Evolutionary conservation across 2,329 filamentous ascomycete genomes (phyloP).

Genomic region (Emericellopsis atlantica): DNA sequence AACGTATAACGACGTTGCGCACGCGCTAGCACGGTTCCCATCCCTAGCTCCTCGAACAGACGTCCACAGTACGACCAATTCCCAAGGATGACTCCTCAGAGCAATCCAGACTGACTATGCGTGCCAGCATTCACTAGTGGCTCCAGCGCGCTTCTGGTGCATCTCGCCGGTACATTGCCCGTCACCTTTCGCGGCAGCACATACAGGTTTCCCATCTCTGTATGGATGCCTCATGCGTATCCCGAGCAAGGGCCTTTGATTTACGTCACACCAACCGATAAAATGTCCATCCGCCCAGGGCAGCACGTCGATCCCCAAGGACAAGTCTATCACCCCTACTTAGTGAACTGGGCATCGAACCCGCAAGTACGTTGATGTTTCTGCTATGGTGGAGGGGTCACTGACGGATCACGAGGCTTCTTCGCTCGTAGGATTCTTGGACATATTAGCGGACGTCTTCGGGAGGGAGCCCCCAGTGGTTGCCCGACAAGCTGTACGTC

Average conservation of each 20-base stretch:
- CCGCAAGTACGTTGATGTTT: constrained; percentile 59
- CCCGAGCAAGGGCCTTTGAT: constrained; percentile 74
- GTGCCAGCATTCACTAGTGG: constrained; percentile 75
- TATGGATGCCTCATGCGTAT: constrained; percentile 91
- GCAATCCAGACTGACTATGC: constrained; percentile 2
- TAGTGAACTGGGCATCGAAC: constrained; percentile 78
- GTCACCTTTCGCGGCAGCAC: constrained; percentile 78
- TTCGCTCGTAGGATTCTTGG: constrained; percentile 69
- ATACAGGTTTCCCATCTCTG: constrained; percentile 80
- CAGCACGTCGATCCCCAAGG: constrained; percentile 94
- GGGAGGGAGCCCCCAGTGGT: constrained; percentile 90
- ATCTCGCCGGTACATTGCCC: constrained; percentile 79
- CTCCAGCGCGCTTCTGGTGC: constrained; percentile 71
- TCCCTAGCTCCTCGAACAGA: constrained; percentile 79
- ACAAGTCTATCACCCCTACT: constrained; percentile 87
- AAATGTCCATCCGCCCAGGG: constrained; percentile 81
- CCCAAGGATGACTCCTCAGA: not conserved
- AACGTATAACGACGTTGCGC: constrained; percentile 83
- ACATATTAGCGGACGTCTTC: constrained; percentile 75
- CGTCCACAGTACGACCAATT: constrained; percentile 65
- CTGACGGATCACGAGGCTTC: constrained; percentile 47
- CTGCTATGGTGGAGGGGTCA: no score
- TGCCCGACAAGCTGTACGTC: constrained; percentile 41
- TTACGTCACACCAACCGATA: constrained; percentile 79
- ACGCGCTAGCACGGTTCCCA: constrained; percentile 66